These are phyloP conservation scores for Nigrospora osmanthi DNA, from an alignment of 2,329 filamentous ascomycete genomes.

Conservation along the genomic window DNA sequence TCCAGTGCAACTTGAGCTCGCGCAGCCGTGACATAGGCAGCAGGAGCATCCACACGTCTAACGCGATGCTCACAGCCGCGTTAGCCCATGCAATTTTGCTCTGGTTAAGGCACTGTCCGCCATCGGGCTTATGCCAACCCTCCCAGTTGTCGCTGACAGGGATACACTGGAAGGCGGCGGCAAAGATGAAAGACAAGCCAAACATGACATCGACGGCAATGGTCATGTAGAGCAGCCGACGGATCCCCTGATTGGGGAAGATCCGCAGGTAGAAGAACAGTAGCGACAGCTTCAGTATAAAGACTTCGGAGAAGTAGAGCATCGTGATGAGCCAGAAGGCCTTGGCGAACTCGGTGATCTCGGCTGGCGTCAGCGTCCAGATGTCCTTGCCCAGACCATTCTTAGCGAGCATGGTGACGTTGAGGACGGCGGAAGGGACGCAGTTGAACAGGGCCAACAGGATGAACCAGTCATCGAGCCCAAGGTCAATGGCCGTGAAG, in stretches of 20 bases:
- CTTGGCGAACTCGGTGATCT: conserved; percentile 15
- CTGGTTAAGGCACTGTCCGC: conserved; percentile 19
- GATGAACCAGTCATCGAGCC: conserved; percentile 9
- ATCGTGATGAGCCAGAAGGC: conserved; percentile 16
- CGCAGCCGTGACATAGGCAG: conserved; percentile 35
- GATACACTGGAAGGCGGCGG: conserved; percentile 21
- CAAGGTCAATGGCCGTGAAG: conserved; percentile 7
- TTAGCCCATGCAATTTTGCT: conserved; percentile 26
- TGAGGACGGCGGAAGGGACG: conserved; percentile 9
- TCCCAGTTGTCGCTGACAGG: conserved; percentile 28
- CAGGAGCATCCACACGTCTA: conserved; percentile 32
- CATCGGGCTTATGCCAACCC: conserved; percentile 24
- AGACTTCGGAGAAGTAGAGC: conserved; percentile 12
- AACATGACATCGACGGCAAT: conserved; percentile 15
- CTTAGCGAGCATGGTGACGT: conserved; percentile 5
- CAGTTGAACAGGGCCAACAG: conserved; percentile 6
- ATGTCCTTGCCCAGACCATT: conserved; percentile 18
- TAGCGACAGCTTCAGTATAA: conserved; percentile 26
- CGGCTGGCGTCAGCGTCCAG: conserved; percentile 15
- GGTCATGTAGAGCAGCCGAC: conserved; percentile 7
- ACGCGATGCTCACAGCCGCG: conserved; percentile 29
- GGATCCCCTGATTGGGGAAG: conserved; percentile 17
- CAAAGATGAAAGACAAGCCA: conserved; percentile 13
- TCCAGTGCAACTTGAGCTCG: conserved; percentile 31
- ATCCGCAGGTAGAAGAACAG: conserved; percentile 29